Conservation (phyloP, 2,329 filamentous ascomycete species). For the Calonectria hawksworthii region DNA sequence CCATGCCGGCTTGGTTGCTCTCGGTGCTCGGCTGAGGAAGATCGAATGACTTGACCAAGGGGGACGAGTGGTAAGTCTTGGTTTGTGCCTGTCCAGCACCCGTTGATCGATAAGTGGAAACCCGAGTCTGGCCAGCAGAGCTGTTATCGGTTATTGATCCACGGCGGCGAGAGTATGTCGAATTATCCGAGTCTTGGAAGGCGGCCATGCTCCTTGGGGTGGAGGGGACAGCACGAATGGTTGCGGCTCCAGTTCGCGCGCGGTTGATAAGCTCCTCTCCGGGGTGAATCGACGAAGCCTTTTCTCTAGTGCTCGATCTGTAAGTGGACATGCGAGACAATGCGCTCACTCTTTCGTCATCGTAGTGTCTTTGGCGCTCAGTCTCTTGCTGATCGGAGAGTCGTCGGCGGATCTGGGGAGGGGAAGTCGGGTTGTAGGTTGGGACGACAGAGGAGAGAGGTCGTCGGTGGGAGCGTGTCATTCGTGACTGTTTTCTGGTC, state of each 20-base stretch:
- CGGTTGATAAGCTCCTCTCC: constrained; percentile 53
- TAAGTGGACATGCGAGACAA: constrained; percentile 60
- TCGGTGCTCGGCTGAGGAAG: constrained; percentile 49
- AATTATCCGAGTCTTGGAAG: constrained; percentile 59
- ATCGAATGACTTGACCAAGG: constrained; percentile 63
- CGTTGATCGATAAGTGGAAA: constrained; percentile 58
- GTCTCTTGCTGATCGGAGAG: constrained; percentile 71
- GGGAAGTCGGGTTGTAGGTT: constrained; percentile 63
- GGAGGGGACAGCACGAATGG: constrained; percentile 59
- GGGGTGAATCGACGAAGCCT: constrained; percentile 55
- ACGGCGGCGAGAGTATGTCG: constrained; percentile 50
- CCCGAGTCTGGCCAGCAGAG: constrained; percentile 56
- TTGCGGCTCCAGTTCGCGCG: constrained; percentile 49
- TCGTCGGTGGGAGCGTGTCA: constrained; percentile 63
- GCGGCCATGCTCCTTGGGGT: constrained; percentile 62
- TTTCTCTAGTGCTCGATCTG: constrained; percentile 59
- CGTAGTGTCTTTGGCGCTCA: constrained; percentile 53
- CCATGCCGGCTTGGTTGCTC: constrained; percentile 57
- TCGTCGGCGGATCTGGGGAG: constrained; percentile 65
- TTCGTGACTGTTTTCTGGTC: constrained; percentile 59
- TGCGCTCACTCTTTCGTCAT: constrained; percentile 60
- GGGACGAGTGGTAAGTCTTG: constrained; percentile 70
- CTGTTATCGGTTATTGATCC: constrained; percentile 65
- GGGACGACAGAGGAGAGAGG: constrained; percentile 67
- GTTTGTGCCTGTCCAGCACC: constrained; percentile 40